Percentiles rank a stretch among this genome's conserved stretches.
Conservation (phyloP, 495 filamentous ascomycete species). For the Penicillium desertorum region DNA sequence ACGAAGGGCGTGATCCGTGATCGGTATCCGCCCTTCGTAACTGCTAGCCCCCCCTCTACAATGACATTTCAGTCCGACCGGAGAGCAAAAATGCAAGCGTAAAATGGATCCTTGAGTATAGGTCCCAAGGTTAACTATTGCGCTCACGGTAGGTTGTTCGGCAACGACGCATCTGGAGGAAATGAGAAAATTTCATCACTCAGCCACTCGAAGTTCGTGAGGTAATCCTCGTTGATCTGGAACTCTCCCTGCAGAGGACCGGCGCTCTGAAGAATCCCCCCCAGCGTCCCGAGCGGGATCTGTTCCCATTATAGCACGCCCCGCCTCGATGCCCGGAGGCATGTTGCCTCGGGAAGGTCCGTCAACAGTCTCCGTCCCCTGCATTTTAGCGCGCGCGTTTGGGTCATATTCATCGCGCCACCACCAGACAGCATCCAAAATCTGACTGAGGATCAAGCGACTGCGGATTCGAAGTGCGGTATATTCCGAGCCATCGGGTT, state of each 20-base stretch:
- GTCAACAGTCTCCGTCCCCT: conserved; percentile 17
- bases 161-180: conserved; percentile 21
- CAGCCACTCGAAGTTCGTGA: conserved; percentile 43
- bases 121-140: not conserved
- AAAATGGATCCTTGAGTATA: not conserved
- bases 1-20: not conserved
- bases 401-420: conserved; percentile 50
- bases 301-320: conserved; percentile 12
- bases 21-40: too few species aligned
- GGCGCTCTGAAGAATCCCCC: not conserved
- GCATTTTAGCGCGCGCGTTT: conserved; percentile 20
- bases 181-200: conserved; percentile 35
- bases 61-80: not conserved
- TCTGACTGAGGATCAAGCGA: conserved; percentile 40
- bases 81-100: not conserved
- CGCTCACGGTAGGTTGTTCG: conserved; percentile 18
- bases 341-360: conserved; percentile 14
- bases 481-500: conserved; percentile 40
- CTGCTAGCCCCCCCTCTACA: not conserved
- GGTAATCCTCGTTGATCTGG: conserved; percentile 39
- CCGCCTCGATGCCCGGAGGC: conserved; percentile 4
- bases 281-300: conserved; percentile 21
- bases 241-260: conserved; percentile 25
- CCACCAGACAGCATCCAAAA: conserved; percentile 52
- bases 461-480: conserved; percentile 43